Evolutionary conservation across 2,329 filamentous ascomycete species (phyloP), one percentile per base, ranked within the genome.

Genomic region (Pestalotiopsis sp.): DNA sequence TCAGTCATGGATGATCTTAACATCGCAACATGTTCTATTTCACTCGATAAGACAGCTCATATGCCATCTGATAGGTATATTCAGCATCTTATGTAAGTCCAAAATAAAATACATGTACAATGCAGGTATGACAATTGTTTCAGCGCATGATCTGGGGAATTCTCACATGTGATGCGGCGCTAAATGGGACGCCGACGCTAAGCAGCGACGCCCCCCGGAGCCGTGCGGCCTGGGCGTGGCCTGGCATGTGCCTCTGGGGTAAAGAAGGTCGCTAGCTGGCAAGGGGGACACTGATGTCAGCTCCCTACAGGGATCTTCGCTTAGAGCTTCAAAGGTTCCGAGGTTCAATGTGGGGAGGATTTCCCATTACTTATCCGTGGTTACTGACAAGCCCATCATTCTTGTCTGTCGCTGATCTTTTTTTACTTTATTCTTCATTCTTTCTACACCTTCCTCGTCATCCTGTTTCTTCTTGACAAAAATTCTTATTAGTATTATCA

Each of bases 251-350:
- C n/a, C 36, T 62, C 59, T 62, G 62, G 41, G 57, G 45, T n/a
- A 45, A 45, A 17, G 17, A 45, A 45, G 12, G 31, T 36, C 31
- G 31, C 31, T 36, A 36, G 45, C 14, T 20, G 45, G 52, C n/a
- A n/a, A 12, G 58, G 58, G 58, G 31, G 31, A 36, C 31, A 56
- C 63, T 66, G 63, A 66, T 66, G 63, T 66, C 63, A 66, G 49
- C 45, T 14, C 12, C 31, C 20, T 38, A 66, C 63, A 66, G 63
- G 63, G 63, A 58, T 66, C 25, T n/a, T 56, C 36, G 36, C 45
- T 52, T 52, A 52, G 20, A 66, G 63, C 63, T 66, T 45, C 45
- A 52, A 52, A 66, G 52, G 63, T 66, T 58, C 63, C 63, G 63
- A 66, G 63, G 63, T 66, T 57, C 63, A 66, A 23, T 64, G 38